A percentile compares a stretch with the other conserved stretches of the same genome.
phyloP scores from a whole-genome alignment of 148 eudicot genomes.

The Vaccinium darrowii region DNA sequence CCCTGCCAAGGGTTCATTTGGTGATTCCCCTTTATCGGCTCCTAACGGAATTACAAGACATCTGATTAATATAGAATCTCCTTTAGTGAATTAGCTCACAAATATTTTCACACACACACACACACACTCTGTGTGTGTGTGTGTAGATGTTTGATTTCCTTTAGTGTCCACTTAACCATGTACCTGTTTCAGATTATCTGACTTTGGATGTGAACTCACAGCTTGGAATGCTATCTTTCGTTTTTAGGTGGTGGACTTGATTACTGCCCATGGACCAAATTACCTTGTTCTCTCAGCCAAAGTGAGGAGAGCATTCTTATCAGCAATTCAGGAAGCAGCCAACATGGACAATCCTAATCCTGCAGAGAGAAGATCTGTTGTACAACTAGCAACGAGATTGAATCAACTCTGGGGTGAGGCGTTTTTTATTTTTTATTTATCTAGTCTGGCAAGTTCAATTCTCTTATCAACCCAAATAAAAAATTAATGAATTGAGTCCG shows the following conservation, averaged over 20 bases:
- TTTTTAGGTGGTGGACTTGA: slow-evolving; percentile 63
- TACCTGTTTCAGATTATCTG: not conserved
- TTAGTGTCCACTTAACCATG: not conserved
- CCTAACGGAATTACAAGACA: not conserved
- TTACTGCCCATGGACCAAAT: slow-evolving; percentile 59
- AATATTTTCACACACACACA: not conserved
- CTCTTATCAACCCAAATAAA: not conserved
- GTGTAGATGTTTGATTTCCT: not conserved
- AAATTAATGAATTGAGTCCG: not conserved
- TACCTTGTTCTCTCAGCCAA: slow-evolving; percentile 56
- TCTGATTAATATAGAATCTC: not conserved
- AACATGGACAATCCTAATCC: slow-evolving; percentile 51
- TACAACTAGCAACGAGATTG: slow-evolving; percentile 53
- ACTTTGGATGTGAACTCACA: not conserved
- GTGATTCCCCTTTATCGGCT: not conserved
- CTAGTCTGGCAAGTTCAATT: not conserved
- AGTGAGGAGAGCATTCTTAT: slow-evolving; percentile 54
- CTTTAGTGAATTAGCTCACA: not conserved
- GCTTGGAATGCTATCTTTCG: slow-evolving; percentile 1
- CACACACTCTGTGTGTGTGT: too few relatives aligned
- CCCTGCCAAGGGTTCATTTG: not conserved
- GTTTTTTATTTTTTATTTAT: not conserved
- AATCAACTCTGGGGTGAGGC: slow-evolving; percentile 77
- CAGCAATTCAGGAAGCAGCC: slow-evolving; percentile 55
- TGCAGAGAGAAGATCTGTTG: slow-evolving; percentile 53